phyloP scores from a whole-genome alignment of 176 grass and related monocot species.

The Musa beccarii region DNA sequence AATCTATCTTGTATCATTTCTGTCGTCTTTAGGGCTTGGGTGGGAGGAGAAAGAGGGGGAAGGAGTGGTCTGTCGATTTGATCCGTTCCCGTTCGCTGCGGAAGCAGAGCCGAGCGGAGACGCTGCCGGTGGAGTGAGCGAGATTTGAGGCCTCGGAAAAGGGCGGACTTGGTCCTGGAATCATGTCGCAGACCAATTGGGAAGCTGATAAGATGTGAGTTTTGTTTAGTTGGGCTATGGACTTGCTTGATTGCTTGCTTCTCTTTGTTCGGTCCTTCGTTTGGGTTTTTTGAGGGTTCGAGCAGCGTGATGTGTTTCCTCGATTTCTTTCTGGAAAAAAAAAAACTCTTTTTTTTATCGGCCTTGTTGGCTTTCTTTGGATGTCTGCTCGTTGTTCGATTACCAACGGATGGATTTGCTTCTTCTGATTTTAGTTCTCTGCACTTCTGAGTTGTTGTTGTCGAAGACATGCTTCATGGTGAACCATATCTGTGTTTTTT shows the following conservation, averaged over 20 bases:
- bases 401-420: neutral
- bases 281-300: neutral
- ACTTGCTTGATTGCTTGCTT: neutral
- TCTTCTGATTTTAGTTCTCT: no score
- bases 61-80: neutral
- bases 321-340: neutral
- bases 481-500: neutral
- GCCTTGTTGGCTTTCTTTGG: no score
- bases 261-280: neutral
- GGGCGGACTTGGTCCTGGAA: neutral
- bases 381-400: no score
- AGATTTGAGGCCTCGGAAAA: neutral
- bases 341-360: neutral
- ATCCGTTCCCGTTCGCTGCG: neutral
- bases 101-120: neutral
- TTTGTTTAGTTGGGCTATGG: neutral
- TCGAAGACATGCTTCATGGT: neutral
- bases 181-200: slow-evolving; percentile 20
- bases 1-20: neutral
- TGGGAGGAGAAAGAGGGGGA: neutral
- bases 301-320: neutral
- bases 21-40: slow-evolving; percentile 2
- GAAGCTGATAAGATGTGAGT: slow-evolving; percentile 16
- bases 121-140: neutral
- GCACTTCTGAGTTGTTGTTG: no score